Conservation (phyloP, 768 basidiomycete species). For the Thelephora ganbajun region DNA sequence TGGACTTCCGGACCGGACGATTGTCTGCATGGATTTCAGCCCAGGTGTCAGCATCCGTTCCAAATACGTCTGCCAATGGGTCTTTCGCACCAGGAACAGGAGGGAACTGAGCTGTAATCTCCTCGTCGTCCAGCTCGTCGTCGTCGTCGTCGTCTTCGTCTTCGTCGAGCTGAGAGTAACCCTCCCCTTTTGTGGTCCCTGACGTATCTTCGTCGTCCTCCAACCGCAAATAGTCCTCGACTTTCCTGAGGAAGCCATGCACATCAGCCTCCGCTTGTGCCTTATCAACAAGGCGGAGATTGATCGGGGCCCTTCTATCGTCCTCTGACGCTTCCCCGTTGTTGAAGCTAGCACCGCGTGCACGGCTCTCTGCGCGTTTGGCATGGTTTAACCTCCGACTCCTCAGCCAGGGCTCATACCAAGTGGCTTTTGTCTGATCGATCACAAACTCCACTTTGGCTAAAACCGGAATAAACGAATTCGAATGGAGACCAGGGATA, state of each 20-base stretch:
- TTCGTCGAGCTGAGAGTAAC: conserved; percentile 11
- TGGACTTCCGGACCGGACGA: conserved; percentile 13
- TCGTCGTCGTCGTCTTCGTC: conserved; percentile 11
- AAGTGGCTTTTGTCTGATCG: conserved; percentile 61
- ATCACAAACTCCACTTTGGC: conserved; percentile 96
- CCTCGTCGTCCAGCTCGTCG: conserved; percentile 16
- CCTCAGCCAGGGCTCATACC: conserved; percentile 78
- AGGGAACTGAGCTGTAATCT: conserved; percentile 25
- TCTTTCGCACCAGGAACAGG: conserved; percentile 24
- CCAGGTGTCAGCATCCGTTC: conserved; percentile 54
- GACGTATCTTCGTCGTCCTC: conserved; percentile 17
- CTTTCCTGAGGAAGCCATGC: conserved; percentile 15
- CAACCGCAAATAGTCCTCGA: conserved; percentile 19
- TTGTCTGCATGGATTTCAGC: conserved; percentile 31
- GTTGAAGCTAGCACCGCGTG: conserved; percentile 16
- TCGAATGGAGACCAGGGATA: conserved; percentile 50
- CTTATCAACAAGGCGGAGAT: conserved; percentile 33
- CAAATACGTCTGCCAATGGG: conserved; percentile 49
- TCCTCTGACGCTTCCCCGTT: conserved; percentile 11
- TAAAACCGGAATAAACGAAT: conserved; percentile 66
- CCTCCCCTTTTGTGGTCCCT: conserved; percentile 4
- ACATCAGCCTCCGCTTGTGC: conserved; percentile 26
- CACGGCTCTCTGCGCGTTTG: conserved; percentile 37
- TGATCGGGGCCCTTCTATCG: conserved; percentile 27
- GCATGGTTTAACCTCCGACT: conserved; percentile 46